Evolutionary conservation across 768 basidiomycete species (phyloP), one percentile per base, ranked within the genome.

Genomic region (Panaeolus cyanescens): DNA sequence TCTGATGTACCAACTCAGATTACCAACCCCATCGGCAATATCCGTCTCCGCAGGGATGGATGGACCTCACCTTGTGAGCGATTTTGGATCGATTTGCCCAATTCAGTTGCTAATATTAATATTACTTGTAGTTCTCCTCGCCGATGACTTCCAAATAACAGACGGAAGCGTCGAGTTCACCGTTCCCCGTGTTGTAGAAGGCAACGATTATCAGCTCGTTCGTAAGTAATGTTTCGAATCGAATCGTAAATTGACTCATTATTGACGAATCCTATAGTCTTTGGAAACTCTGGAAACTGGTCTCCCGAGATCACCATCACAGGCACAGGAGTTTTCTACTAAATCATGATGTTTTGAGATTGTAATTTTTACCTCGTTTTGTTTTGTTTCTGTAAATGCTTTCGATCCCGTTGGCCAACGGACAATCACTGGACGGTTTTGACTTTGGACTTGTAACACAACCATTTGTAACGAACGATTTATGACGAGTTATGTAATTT

Each of bases 1-100:
- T 72, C 78, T 30, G 61, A 66, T 54, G 55, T 75, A 28, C 83
- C 83, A 1, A 36, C 56, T 7, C 65, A 83, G 58, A 79, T 84
- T 61, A 83, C 83, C 30, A 84, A 83, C 64, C 64, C 66, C 33
- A 33, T 55, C 1, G 83, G 83, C 30, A 30, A 40, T 59, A 72
- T 84, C 58, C 71, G 73, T 45, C 72, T 84, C 32, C 75, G 81
- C 42, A 68, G 71, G 32, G 71, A 68, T 4, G 56, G 56, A n/a
- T 56, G 60, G 12, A 75, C 77, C 6, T 65, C 64, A 28, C 65
- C 71, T 32, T 28, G 72, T 73, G 58, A 57, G 69, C 8, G 17
- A 2, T 17, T 54, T 28, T n/a, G 50, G 25, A 34, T 50, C 10
- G 15, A 28, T 39, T 8, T 31, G 8, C 10, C 9, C 10, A 39